Percentiles rank a stretch among this genome's conserved stretches.
Evolutionary conservation across 805 yeast genomes (phyloP).

Genomic region (Lipomyces orientalis): DNA sequence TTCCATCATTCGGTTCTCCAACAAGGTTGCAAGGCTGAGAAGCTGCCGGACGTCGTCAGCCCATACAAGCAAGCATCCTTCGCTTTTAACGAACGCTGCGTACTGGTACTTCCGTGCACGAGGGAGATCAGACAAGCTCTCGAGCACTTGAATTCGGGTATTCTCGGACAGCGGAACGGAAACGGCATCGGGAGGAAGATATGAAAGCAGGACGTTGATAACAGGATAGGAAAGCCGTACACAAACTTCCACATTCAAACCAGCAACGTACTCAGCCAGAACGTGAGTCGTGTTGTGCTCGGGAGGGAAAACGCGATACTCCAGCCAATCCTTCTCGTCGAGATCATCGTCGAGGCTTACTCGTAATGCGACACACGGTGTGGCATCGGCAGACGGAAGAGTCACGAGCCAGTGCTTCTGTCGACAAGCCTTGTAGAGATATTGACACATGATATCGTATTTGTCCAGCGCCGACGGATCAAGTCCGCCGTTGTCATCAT

Average conservation of each 20-base stretch:
- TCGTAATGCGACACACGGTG: slow-evolving; percentile 21
- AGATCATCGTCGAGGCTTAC: slow-evolving; percentile 7
- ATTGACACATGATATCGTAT: slow-evolving; percentile 30
- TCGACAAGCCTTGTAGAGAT: slow-evolving; percentile 22
- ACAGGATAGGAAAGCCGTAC: slow-evolving; percentile 23
- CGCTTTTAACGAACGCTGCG: slow-evolving; percentile 26
- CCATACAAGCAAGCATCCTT: slow-evolving; percentile 29
- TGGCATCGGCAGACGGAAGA: slow-evolving; percentile 5
- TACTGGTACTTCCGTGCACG: slow-evolving; percentile 29
- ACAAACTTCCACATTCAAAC: slow-evolving; percentile 27
- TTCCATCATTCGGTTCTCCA: slow-evolving; percentile 31
- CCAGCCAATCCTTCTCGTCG: neutral
- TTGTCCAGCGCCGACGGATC: slow-evolving; percentile 21
- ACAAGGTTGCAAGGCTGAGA: slow-evolving; percentile 16
- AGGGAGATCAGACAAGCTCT: slow-evolving; percentile 27
- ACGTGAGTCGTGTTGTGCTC: slow-evolving; percentile 1
- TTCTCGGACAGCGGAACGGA: slow-evolving; percentile 28
- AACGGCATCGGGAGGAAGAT: slow-evolving; percentile 16
- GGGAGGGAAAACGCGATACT: slow-evolving; percentile 21
- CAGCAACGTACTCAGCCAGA: slow-evolving; percentile 18
- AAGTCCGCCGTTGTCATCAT: neutral
- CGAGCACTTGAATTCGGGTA: slow-evolving; percentile 30
- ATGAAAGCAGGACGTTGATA: slow-evolving; percentile 25
- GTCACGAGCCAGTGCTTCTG: slow-evolving; percentile 29
- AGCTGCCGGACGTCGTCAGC: slow-evolving; percentile 24